Evolutionary conservation across 176 grass and related monocot genomes (phyloP), one percentile per base, ranked within the genome.

Genomic region (Avena sativa): DNA sequence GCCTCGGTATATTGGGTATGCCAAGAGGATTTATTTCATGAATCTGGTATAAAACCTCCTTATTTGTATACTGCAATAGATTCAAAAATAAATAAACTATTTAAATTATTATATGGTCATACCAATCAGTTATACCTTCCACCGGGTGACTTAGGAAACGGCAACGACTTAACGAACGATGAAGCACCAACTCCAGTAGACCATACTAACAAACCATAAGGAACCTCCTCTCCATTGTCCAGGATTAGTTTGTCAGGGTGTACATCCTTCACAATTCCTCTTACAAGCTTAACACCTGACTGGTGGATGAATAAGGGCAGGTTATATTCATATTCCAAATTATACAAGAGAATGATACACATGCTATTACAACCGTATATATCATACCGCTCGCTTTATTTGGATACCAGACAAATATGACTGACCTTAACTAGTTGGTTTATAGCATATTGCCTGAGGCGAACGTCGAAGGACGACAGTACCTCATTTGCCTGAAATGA

Each of bases 131-230:
- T 84, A 71, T 95, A 98, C 97, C 97, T 96, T 92, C 97, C 97
- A 69, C 90, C 90, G 4, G 90, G 87, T 69, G 97, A 96, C 82
- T 98, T 94, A 1, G 97, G 94, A 85, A 96, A 91, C 71, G 86
- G 71, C 89, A 94, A 91, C 0, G 92, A 95, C 71, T 85, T 86
- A 44, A 96, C 86, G 3, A 98, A 94, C 36, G 76, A 76, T 30
- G 97, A 98, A 86, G 97, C 89, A 51, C 97, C 97, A 84, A 98
- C 97, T 64, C 94, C 97, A 16, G 97, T 98, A 79, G 97, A 98
- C 94, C 97, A 98, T 28, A 96, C 97, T 63, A 98, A 92, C 72
- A 98, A 93, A 59, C 97, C 97, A 83, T 89, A 98, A 53, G 94
- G 92, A 85, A 98, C 94, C 84, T 94, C 94, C 47, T 94, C 89